A percentile compares a stretch with the other conserved stretches of the same genome.
phyloP scores from a whole-genome alignment of 345 rosid species.

The Carallia brachiata region DNA sequence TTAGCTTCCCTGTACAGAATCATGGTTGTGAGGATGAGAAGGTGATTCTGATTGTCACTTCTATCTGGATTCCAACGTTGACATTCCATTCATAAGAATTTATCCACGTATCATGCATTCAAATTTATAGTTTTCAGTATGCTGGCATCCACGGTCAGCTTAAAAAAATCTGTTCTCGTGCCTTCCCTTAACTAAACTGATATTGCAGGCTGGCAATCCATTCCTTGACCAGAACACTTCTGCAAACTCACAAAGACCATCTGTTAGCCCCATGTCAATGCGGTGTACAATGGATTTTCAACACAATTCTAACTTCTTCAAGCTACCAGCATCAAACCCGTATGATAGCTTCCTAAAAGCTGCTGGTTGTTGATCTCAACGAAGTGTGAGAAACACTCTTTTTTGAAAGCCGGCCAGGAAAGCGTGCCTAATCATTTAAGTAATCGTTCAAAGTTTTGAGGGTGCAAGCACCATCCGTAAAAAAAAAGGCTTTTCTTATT shows the following conservation, averaged over 20 bases:
- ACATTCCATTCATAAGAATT: background rate
- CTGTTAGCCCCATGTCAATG: slow-evolving; percentile 17
- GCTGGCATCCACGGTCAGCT: background rate
- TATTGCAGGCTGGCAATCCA: slow-evolving; percentile 58
- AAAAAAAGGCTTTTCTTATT: too few relatives aligned
- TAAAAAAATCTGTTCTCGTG: background rate
- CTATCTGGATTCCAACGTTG: slow-evolving; percentile 22
- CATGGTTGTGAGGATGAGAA: slow-evolving; percentile 27
- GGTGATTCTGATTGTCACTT: slow-evolving; percentile 26
- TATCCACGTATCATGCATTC: background rate
- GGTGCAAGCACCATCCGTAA: too few relatives aligned
- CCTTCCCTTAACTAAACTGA: slow-evolving; percentile 4
- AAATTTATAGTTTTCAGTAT: background rate
- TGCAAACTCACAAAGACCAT: slow-evolving; percentile 22
- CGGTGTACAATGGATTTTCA: slow-evolving; percentile 46
- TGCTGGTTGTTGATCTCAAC: slow-evolving; percentile 58
- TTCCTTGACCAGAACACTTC: slow-evolving; percentile 34
- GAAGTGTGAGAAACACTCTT: background rate
- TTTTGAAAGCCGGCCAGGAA: background rate
- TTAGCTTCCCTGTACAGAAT: slow-evolving; percentile 29
- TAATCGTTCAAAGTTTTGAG: background rate
- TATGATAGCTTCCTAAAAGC: slow-evolving; percentile 73
- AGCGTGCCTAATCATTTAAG: background rate
- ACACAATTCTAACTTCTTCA: slow-evolving; percentile 38
- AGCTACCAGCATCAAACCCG: slow-evolving; percentile 63